Evolutionary conservation across 768 basidiomycete genomes (phyloP).

Genomic region (Russula olivacea): DNA sequence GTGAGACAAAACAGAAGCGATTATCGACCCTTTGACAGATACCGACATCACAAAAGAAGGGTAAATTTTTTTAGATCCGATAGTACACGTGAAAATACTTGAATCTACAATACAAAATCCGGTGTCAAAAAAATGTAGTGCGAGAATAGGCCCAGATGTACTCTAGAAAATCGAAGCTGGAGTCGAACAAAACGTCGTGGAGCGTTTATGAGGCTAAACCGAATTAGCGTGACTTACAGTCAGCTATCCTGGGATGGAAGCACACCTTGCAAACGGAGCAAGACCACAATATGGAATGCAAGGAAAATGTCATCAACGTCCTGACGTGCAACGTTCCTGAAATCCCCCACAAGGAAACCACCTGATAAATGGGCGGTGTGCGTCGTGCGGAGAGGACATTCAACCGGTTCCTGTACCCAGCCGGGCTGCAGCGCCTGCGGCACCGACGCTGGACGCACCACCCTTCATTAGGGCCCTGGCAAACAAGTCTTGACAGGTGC

Average conservation of each 20-base stretch:
- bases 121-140: not conserved
- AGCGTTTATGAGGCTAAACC: not conserved
- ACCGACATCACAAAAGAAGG: too few species aligned
- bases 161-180: not conserved
- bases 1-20: too few species aligned
- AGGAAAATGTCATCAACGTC: not conserved
- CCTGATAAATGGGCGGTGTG: not conserved
- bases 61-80: not conserved
- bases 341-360: not conserved
- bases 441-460: constrained; percentile 25
- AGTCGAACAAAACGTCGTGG: not conserved
- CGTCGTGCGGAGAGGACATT: not conserved
- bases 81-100: not conserved
- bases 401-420: constrained; percentile 19
- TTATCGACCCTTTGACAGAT: not conserved
- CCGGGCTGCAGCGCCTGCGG: constrained; percentile 24
- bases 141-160: too few species aligned
- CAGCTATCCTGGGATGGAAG: not conserved
- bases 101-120: not conserved
- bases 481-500: constrained; percentile 35
- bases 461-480: constrained; percentile 31
- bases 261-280: not conserved
- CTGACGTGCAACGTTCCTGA: not conserved
- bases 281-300: not conserved
- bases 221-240: not conserved